Evolutionary conservation across 2,329 filamentous ascomycete species (phyloP), one percentile per base, ranked within the genome.

Genomic region (Atkinsonella texensis): DNA sequence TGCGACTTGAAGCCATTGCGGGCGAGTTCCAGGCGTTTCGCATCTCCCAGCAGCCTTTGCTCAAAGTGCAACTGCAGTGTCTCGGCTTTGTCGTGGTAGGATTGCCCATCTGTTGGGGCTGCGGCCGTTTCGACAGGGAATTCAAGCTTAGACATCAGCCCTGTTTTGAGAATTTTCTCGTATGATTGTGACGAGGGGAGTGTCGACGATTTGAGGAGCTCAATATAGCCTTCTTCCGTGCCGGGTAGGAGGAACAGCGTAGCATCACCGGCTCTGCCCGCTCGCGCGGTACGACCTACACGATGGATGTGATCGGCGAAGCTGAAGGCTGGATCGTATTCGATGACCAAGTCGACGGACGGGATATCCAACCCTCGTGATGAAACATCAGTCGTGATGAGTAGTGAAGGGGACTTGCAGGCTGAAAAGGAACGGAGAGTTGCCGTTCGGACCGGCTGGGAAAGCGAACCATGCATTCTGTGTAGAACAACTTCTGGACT

Each of bases 321-420:
- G 63, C 86, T 89, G 69, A 97, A 97, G 2, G 93, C 88, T 0
- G 93, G 90, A 63, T 98, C 93, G 64, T 95, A 97, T 66, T 98
- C 93, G 52, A 98, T 80, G 48, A 98, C 89, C 18, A 96, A 76
- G 65, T 98, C 93, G 49, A 98, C 88, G 48, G 93, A 91, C 1
- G 91, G 91, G 15, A 98, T 80, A 73, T 98, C 93, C 42, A 98
- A 82, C 71, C 93, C 93, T 63, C 93, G 88, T 18, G 93, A 93
- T 12, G 93, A 89, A 48, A 98, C 93, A 63, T 98, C 93, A 1
- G 93, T 98, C 59, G 90, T 95, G 57, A 98, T 80, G 15, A 98
- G 78, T 3, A 98, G 81, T 0, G 86, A 84, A 0, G 91, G 85
- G 18, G 87, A 80, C 31, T 77, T 80, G 63, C 82, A 85, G 42